Conservation (phyloP, 2,329 filamentous ascomycete genomes). For the Blumeriella jaapii region DNA sequence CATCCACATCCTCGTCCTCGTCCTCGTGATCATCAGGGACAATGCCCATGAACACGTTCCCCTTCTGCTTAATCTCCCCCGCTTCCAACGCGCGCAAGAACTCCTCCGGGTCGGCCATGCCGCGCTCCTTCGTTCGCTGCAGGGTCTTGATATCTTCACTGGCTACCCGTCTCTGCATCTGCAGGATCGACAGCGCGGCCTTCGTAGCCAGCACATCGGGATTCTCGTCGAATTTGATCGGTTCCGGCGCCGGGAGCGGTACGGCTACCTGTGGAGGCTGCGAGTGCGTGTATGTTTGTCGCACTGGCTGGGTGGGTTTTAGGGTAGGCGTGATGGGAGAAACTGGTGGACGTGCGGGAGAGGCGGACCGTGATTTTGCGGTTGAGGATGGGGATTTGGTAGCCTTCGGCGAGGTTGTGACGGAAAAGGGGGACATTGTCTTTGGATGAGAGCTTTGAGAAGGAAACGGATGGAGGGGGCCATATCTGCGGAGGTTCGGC, state of each 20-base stretch:
- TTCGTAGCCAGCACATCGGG: slow-evolving; percentile 80
- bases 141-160: slow-evolving; percentile 63
- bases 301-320: slow-evolving; percentile 13
- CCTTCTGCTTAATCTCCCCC: slow-evolving; percentile 40
- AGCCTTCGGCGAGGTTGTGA: too few species aligned
- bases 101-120: slow-evolving; percentile 55
- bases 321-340: slow-evolving; percentile 26
- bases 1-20: slow-evolving; percentile 27
- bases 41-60: slow-evolving; percentile 15
- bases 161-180: slow-evolving; percentile 73
- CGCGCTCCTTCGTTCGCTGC: slow-evolving; percentile 56
- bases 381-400: slow-evolving; percentile 6
- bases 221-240: slow-evolving; percentile 53
- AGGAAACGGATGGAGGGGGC: too few species aligned
- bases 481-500: too few species aligned
- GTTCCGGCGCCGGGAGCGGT: slow-evolving; percentile 32
- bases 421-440: too few species aligned
- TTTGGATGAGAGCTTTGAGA: too few species aligned
- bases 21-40: slow-evolving; percentile 25
- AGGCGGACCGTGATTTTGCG: slow-evolving; percentile 17
- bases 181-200: slow-evolving; percentile 74
- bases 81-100: slow-evolving; percentile 59
- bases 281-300: slow-evolving; percentile 34
- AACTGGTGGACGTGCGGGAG: slow-evolving; percentile 21
- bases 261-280: slow-evolving; percentile 33